phyloP scores from a whole-genome alignment of 257 asterid species.

The Solanum chmielewskii region DNA sequence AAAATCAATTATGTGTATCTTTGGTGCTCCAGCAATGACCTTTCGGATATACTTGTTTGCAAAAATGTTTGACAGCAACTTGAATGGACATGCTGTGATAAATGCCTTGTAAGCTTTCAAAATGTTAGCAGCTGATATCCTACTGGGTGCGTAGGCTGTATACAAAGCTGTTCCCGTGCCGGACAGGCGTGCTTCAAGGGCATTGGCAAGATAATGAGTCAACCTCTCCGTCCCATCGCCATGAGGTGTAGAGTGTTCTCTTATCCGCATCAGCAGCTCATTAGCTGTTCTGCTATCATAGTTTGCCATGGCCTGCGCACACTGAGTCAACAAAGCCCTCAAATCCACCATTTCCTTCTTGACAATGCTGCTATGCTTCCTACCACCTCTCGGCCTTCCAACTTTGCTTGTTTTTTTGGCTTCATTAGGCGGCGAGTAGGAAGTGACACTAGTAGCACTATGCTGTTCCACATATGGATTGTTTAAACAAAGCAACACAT shows the following conservation, averaged over 20 bases:
- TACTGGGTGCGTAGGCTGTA: slow-evolving; percentile 6
- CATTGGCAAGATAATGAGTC: slow-evolving; percentile 24
- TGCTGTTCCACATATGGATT: slow-evolving; percentile 4
- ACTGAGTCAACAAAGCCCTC: slow-evolving; percentile 20
- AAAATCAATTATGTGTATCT: slow-evolving; percentile 28
- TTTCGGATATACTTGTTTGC: slow-evolving; percentile 17
- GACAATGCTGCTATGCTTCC: slow-evolving; percentile 8
- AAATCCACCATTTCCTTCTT: slow-evolving; percentile 25
- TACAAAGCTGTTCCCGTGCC: slow-evolving; percentile 27
- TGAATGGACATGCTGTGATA: slow-evolving; percentile 23
- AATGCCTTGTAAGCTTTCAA: slow-evolving; percentile 19
- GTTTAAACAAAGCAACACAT: slow-evolving; percentile 16
- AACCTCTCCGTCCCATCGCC: slow-evolving; percentile 31
- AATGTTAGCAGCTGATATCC: slow-evolving; percentile 21
- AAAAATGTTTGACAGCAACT: slow-evolving; percentile 12
- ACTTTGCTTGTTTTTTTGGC: slow-evolving; percentile 4
- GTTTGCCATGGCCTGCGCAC: slow-evolving; percentile 31
- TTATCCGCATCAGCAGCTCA: slow-evolving; percentile 21
- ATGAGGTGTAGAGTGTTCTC: slow-evolving; percentile 22
- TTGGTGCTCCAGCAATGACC: slow-evolving; percentile 10
- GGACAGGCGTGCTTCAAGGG: slow-evolving; percentile 28
- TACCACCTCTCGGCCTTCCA: slow-evolving; percentile 14
- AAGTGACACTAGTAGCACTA: background rate
- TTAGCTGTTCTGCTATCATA: slow-evolving; percentile 18
- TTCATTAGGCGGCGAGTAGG: slow-evolving; percentile 1